Percentiles rank a stretch among this genome's conserved stretches.
Evolutionary conservation across 768 basidiomycete species (phyloP).

Genomic region (Hygrocybe punicea): DNA sequence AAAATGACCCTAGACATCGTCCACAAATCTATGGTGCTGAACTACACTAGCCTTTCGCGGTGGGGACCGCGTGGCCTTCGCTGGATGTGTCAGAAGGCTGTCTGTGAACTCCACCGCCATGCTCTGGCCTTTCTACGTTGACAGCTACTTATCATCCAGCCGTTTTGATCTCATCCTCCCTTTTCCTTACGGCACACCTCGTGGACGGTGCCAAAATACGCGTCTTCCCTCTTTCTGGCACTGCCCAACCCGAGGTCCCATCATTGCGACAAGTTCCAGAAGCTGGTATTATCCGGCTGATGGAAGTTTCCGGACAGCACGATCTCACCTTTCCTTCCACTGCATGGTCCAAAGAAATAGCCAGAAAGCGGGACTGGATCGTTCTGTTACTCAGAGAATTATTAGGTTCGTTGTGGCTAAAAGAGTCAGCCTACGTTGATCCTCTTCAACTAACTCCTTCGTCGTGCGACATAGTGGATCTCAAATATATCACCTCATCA

Average conservation of each 20-base stretch:
- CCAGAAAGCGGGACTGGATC: constrained; percentile 63
- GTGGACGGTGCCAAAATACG: constrained; percentile 46
- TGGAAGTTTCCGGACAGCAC: constrained; percentile 39
- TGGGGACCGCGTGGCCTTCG: constrained; percentile 78
- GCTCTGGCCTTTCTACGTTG: constrained; percentile 10
- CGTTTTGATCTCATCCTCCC: constrained; percentile 52
- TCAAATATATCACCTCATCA: constrained; percentile 60
- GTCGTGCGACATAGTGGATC: constrained; percentile 50
- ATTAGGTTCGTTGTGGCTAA: constrained; percentile 48
- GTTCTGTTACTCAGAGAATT: constrained; percentile 60
- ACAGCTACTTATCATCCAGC: constrained; percentile 36
- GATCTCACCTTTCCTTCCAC: constrained; percentile 12
- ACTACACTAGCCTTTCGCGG: constrained; percentile 51
- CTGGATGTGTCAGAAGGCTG: constrained; percentile 55
- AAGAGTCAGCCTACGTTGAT: constrained; percentile 1
- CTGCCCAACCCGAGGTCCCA: constrained; percentile 39
- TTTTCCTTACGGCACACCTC: constrained; percentile 60
- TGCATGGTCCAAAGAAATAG: constrained; percentile 17
- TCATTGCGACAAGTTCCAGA: constrained; percentile 48
- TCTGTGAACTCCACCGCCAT: constrained; percentile 36
- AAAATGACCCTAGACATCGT: constrained; percentile 5
- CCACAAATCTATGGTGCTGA: constrained; percentile 4
- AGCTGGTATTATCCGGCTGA: constrained; percentile 51
- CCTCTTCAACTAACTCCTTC: constrained; percentile 5
- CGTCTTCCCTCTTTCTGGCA: constrained; percentile 48